phyloP scores from a whole-genome alignment of 257 asterid genomes.

The Solanum pennellii region DNA sequence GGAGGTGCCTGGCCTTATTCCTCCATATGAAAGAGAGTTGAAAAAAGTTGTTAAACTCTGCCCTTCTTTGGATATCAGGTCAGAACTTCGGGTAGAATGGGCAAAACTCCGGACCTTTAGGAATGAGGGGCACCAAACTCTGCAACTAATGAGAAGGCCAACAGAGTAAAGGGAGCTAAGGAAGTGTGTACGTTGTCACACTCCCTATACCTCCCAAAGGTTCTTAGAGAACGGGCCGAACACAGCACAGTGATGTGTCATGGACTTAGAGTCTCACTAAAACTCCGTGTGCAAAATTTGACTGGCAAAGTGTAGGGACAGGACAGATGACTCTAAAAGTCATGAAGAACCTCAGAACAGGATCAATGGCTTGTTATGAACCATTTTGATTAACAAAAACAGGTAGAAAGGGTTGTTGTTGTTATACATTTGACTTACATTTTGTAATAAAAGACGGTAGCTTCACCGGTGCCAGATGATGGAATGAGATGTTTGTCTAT shows the following conservation, averaged over 20 bases:
- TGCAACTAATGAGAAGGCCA: background rate
- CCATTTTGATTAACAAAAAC: background rate
- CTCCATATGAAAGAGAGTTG: background rate
- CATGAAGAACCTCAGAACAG: background rate
- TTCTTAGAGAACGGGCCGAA: background rate
- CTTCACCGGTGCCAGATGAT: background rate
- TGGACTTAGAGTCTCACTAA: too few relatives aligned
- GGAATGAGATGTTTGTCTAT: slow-evolving; percentile 6
- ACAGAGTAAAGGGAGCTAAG: background rate
- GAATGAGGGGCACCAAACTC: background rate
- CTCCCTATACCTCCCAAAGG: background rate
- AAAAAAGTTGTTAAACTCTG: background rate
- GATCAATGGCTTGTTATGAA: background rate
- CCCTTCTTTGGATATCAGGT: background rate
- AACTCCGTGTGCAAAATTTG: too few relatives aligned
- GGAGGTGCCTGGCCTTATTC: background rate
- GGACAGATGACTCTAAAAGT: background rate
- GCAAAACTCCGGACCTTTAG: background rate
- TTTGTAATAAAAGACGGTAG: slow-evolving; percentile 28
- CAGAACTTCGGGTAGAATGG: background rate
- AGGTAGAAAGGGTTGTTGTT: background rate
- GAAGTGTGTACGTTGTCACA: background rate
- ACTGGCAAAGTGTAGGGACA: too few relatives aligned
- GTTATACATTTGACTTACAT: slow-evolving; percentile 32
- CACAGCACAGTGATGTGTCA: too few relatives aligned